Evolutionary conservation across 2,329 filamentous ascomycete species (phyloP).

Genomic region (Aaosphaeria pasadenensis): DNA sequence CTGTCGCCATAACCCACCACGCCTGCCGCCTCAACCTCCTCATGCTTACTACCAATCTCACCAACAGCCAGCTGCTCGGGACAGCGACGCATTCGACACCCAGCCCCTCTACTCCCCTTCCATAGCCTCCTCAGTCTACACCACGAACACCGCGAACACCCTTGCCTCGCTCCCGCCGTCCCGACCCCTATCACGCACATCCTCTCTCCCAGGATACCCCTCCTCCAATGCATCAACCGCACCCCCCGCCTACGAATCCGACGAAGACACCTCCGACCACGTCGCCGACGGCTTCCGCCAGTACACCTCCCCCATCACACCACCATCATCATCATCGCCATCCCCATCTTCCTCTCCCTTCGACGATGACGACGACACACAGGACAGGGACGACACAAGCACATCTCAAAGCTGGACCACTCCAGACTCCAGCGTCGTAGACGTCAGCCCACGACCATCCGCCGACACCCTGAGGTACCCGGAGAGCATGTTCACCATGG

Average conservation of each 20-base stretch:
- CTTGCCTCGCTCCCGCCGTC: conserved; percentile 29
- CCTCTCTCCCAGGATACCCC: conserved; percentile 45
- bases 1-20: neutral
- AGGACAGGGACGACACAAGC: neutral
- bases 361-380: neutral
- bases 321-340: neutral
- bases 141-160: conserved; percentile 5
- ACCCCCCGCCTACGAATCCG: conserved; percentile 44
- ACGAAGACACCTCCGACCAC: conserved; percentile 33
- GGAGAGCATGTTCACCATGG: no score
- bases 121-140: conserved; percentile 22
- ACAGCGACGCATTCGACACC: no score
- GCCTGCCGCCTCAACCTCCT: conserved; percentile 13
- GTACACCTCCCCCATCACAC: conserved; percentile 19
- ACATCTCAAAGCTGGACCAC: conserved; percentile 28
- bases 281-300: conserved; percentile 46
- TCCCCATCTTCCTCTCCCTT: neutral
- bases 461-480: conserved; percentile 32
- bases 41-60: conserved; percentile 11
- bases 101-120: conserved; percentile 11
- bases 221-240: conserved; percentile 33
- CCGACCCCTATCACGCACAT: conserved; percentile 35
- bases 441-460: conserved; percentile 37
- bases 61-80: conserved; percentile 1
- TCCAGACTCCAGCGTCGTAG: conserved; percentile 36